Evolutionary conservation across 176 grass and related monocot genomes (phyloP).

Genomic region (Triticum monococcum): DNA sequence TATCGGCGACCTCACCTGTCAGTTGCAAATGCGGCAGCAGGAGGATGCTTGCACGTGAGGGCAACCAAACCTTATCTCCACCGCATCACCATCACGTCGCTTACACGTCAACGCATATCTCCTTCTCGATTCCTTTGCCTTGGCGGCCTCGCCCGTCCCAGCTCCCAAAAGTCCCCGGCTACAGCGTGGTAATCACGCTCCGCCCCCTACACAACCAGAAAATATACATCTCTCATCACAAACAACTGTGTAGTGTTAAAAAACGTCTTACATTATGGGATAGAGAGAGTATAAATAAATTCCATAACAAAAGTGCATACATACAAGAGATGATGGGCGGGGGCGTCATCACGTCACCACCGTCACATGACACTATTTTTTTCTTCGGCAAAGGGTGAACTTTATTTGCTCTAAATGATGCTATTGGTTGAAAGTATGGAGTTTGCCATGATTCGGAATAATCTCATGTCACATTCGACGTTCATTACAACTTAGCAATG

Average conservation of each 20-base stretch:
- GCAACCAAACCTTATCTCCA: conserved; percentile 18
- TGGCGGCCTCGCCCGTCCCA: not conserved
- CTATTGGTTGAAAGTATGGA: not conserved
- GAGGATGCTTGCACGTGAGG: not conserved
- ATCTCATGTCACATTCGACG: no score
- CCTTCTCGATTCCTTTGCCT: not conserved
- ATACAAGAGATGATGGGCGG: not conserved
- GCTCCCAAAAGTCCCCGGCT: not conserved
- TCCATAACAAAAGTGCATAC: rapidly evolving
- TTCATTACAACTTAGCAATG: no score
- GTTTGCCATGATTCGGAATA: no score
- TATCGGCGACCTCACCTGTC: not conserved
- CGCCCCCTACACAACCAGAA: rapidly evolving
- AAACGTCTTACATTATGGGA: no score
- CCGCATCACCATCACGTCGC: conserved; percentile 11
- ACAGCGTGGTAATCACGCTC: not conserved
- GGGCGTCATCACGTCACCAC: not conserved
- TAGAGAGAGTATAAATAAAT: no score
- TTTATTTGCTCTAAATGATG: not conserved
- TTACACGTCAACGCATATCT: conserved; percentile 40
- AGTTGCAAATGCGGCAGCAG: not conserved
- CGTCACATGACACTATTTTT: not conserved
- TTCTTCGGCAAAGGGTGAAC: no score
- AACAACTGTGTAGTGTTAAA: no score
- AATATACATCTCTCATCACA: not conserved